phyloP scores from a whole-genome alignment of 106 monocot genomes.

The Hemerocallis citrina region DNA sequence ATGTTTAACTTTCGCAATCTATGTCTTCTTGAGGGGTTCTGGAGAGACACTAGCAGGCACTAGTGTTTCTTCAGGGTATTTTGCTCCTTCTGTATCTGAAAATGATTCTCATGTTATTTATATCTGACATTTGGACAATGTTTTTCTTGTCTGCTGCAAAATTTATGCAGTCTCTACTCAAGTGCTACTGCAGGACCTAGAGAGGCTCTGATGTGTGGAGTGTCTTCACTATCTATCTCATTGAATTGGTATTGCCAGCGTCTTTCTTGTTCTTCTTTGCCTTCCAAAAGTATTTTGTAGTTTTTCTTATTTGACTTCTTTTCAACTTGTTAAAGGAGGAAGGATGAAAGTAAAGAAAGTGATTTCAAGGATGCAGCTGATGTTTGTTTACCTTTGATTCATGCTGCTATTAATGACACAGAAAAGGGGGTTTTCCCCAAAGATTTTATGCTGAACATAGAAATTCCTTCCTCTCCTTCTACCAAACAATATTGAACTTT shows the following conservation, averaged over 20 bases:
- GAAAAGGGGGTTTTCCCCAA: slow-evolving; percentile 49
- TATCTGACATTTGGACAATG: not conserved
- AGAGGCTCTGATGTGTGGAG: slow-evolving; percentile 64
- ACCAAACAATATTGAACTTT: no score
- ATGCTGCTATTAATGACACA: slow-evolving; percentile 53
- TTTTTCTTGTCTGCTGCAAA: not conserved
- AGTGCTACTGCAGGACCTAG: slow-evolving; percentile 67
- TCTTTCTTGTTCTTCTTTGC: not conserved
- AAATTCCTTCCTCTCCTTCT: slow-evolving; percentile 54
- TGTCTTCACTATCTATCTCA: slow-evolving; percentile 69
- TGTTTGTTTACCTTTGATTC: slow-evolving; percentile 63
- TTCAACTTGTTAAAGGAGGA: slow-evolving; percentile 38
- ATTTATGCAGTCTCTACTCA: slow-evolving; percentile 51
- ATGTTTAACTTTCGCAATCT: no score
- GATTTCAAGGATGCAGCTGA: slow-evolving; percentile 71
- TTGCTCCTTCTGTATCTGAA: not conserved
- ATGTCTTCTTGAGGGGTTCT: not conserved
- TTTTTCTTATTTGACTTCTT: not conserved
- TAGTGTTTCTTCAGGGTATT: not conserved
- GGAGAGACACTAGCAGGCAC: no score
- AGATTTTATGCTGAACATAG: slow-evolving; percentile 52
- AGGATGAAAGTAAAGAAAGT: slow-evolving; percentile 62
- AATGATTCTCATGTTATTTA: not conserved
- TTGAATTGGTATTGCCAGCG: slow-evolving; percentile 53
- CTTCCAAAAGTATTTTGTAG: not conserved